Evolutionary conservation across 176 grass and related monocot genomes (phyloP).

Genomic region (bread wheat (Triticum aestivum)): DNA sequence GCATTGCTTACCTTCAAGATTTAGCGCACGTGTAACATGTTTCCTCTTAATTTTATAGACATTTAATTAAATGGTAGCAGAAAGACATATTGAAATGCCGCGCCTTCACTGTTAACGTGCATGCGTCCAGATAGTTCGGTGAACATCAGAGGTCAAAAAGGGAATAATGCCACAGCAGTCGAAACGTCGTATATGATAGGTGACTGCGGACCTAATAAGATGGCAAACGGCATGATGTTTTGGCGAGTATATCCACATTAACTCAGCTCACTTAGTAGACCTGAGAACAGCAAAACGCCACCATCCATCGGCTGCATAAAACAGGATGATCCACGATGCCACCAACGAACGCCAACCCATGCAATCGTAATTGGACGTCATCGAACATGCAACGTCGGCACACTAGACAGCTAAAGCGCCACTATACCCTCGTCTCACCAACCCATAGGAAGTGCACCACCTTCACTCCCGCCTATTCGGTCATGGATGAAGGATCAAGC

Average conservation of each 20-base stretch:
- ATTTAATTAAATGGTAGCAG: not conserved
- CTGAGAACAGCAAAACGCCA: not conserved
- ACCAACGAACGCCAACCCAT: not conserved
- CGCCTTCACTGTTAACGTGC: not conserved
- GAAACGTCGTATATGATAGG: not conserved
- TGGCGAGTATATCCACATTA: conserved; percentile 8
- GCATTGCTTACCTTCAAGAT: not conserved
- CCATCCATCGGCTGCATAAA: not conserved
- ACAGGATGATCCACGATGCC: not conserved
- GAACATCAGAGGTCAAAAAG: not conserved
- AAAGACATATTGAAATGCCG: not conserved
- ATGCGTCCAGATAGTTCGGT: not conserved
- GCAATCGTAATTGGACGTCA: not conserved
- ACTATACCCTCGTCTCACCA: no score
- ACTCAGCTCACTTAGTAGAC: not conserved
- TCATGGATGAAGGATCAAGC: not conserved
- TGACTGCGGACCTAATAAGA: not conserved
- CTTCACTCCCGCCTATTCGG: not conserved
- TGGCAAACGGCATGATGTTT: not conserved
- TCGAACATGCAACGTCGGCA: not conserved
- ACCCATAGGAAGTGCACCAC: not conserved
- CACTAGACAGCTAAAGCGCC: not conserved
- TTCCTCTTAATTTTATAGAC: not conserved
- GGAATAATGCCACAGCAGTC: not conserved
- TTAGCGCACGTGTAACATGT: not conserved